Base-by-base conservation (phyloP, 192 early-diverging fungal species). In the Backusella australiensis region DNA sequence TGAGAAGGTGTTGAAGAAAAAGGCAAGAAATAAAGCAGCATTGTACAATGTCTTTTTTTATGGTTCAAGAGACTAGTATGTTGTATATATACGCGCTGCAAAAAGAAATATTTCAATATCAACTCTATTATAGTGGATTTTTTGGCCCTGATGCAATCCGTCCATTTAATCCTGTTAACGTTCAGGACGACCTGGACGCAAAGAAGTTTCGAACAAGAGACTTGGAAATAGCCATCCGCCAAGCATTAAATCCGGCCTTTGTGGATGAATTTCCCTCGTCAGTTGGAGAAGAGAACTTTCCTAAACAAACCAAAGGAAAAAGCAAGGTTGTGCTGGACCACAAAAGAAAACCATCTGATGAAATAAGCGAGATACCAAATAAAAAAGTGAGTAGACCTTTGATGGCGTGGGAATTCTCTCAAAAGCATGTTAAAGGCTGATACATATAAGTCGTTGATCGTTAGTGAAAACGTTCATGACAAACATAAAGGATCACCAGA, bases 31-130 rank as follows among this genome's bases (percentile, higher is more conserved):
- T 17, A 76, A 84, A 53, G 59, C 70, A 34, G 76, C 76, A 32
- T 38, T 78, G 29, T 82, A 75, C 63, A 81, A 81, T 4, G 85
- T 86, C 5, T 63, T 65, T 35, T 86, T 84, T 49, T 86, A 78
- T 73, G 85, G 85, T 14, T 67, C 82, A 34, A 68, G 49, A 39
- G 83, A 86, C 75, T 86, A 86, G 85, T 86, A 82, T 32, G 21
- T 14, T 71, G 32, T 32, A 32, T 32, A 41, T 71, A 46, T 52
- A 72, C 42, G 23, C 21, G 21, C 36, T 46, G 53, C 32, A 32
- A 32, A 32, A 32, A 32, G 19, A 29, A 26, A 59, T 29, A 59
- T 59, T 59, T 59, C 56, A 59, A 59, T 59, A 19, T 26, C 21
- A 26, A 56, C 53, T 3, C 44, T 38, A 14, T 65, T 26, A 32